A percentile compares a stretch with the other conserved stretches of the same genome.
Evolutionary conservation across 768 basidiomycete genomes (phyloP).

Genomic region (Dioszegia hungarica): DNA sequence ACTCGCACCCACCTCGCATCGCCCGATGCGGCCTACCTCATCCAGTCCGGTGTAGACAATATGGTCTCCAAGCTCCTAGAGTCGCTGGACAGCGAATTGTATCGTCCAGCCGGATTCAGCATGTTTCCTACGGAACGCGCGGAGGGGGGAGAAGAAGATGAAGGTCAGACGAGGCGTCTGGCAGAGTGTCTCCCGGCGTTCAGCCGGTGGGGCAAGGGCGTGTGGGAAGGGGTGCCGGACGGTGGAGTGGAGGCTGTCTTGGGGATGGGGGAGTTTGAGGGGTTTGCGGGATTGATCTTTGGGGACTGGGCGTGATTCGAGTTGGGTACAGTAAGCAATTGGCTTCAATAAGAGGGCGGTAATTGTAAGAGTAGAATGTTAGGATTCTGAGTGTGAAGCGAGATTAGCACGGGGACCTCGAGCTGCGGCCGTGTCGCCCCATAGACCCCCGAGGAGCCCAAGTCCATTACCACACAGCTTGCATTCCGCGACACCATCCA

Average conservation of each 20-base stretch:
- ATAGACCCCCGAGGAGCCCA: too few species aligned
- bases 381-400: too few species aligned
- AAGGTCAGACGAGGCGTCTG: constrained; percentile 55
- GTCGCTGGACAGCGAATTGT: constrained; percentile 62
- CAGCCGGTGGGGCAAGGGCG: constrained; percentile 62
- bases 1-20: constrained; percentile 62
- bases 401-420: too few species aligned
- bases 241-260: constrained; percentile 37
- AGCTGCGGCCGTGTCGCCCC: too few species aligned
- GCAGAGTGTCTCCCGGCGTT: constrained; percentile 77
- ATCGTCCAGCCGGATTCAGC: constrained; percentile 45
- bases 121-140: constrained; percentile 41
- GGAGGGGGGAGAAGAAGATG: constrained; percentile 1
- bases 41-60: constrained; percentile 68
- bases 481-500: background rate
- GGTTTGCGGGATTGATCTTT: constrained; percentile 44
- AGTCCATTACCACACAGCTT: too few species aligned
- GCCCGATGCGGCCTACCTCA: constrained; percentile 64
- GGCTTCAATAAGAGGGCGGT: too few species aligned
- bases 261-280: constrained; percentile 32
- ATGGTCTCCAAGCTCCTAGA: constrained; percentile 63
- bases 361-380: too few species aligned
- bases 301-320: constrained; percentile 49
- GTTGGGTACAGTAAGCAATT: too few species aligned
- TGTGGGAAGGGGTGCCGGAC: constrained; percentile 44